These are phyloP conservation scores for Allantophomopsis lycopodina DNA, from an alignment of 2,329 filamentous ascomycete genomes.

Conservation along the genomic window DNA sequence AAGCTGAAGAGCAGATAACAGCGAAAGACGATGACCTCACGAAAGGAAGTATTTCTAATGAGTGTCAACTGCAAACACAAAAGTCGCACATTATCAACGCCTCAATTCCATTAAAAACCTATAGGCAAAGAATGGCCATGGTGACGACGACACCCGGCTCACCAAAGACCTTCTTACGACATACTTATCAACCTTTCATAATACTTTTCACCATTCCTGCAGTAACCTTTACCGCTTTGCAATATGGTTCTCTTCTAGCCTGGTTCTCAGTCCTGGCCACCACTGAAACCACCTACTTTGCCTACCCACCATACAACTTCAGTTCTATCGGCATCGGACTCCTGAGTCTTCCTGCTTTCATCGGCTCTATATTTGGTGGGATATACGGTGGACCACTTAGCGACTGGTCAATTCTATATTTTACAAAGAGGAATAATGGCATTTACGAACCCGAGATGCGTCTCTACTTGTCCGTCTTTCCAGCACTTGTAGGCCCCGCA, in stretches of 20 bases:
- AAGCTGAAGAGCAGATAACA: not conserved
- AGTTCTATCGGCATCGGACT: slow-evolving; percentile 31
- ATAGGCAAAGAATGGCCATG: slow-evolving; percentile 25
- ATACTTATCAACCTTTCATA: slow-evolving; percentile 22
- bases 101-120: slow-evolving; percentile 24
- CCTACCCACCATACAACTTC: slow-evolving; percentile 24
- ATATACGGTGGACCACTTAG: slow-evolving; percentile 23
- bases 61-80: too few relatives aligned
- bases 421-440: slow-evolving; percentile 22
- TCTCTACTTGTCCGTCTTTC: slow-evolving; percentile 17
- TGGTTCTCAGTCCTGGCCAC: slow-evolving; percentile 24
- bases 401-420: slow-evolving; percentile 20
- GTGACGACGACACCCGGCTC: slow-evolving; percentile 10
- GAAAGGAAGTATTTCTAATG: not conserved
- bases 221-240: slow-evolving; percentile 21
- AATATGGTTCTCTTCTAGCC: slow-evolving; percentile 22
- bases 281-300: slow-evolving; percentile 21
- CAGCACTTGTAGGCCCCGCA: slow-evolving; percentile 1
- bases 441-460: slow-evolving; percentile 27
- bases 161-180: slow-evolving; percentile 18
- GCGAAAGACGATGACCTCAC: not conserved
- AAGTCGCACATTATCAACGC: not conserved
- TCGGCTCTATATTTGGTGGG: slow-evolving; percentile 30
- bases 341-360: slow-evolving; percentile 33
- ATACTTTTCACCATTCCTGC: slow-evolving; percentile 24